A percentile compares a stretch with the other conserved stretches of the same genome.
These are phyloP conservation scores for Quercus lobata DNA, from an alignment of 331 rosid genomes.

Conservation along the genomic window DNA sequence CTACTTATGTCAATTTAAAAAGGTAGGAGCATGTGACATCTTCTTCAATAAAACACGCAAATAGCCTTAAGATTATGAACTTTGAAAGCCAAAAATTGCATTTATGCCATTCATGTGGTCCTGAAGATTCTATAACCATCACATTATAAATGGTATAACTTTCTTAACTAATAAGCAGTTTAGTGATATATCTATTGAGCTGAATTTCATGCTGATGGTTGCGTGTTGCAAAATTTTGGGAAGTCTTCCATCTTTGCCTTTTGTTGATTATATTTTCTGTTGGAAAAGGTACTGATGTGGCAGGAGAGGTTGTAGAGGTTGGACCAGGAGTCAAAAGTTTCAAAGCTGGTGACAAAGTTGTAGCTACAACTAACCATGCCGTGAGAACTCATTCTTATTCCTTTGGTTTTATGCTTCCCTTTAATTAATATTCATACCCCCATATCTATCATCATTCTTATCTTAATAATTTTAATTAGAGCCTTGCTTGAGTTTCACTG, in stretches of 20 bases:
- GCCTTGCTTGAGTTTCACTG: too few species aligned
- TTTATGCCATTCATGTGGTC: not conserved
- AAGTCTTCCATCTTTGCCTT: not conserved
- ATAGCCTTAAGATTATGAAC: not conserved
- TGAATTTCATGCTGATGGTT: not conserved
- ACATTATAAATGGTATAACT: not conserved
- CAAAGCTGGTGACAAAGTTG: conserved; percentile 70
- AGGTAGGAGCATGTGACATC: not conserved
- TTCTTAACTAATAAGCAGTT: not conserved
- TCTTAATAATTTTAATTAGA: too few species aligned
- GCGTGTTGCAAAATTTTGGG: not conserved
- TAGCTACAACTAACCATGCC: conserved; percentile 24
- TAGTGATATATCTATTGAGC: not conserved
- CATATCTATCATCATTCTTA: too few species aligned
- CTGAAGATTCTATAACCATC: not conserved
- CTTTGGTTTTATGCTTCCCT: not conserved
- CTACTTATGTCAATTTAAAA: not conserved
- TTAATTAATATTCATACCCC: not conserved
- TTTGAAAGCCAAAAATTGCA: not conserved
- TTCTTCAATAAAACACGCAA: not conserved
- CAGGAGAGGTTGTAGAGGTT: conserved; percentile 68
- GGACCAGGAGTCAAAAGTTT: conserved; percentile 58
- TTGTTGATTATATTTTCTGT: not conserved
- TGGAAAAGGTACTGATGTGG: conserved; percentile 59
- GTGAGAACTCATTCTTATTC: conserved; percentile 29